phyloP scores from a whole-genome alignment of 148 eudicot genomes.

The Pharnaceum exiguum region DNA sequence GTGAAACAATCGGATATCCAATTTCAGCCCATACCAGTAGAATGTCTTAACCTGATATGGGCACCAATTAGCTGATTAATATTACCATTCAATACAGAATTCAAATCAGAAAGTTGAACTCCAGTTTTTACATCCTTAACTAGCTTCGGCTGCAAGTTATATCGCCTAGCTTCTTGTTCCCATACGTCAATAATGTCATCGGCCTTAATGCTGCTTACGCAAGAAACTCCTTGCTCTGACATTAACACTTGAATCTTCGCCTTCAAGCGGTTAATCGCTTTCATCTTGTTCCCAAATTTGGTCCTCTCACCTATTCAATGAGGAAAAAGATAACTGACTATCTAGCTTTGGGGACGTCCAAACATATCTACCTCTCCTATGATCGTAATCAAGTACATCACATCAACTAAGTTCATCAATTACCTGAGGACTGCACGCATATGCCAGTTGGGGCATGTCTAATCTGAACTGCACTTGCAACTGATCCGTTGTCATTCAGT shows the following conservation, averaged over 20 bases:
- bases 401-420: neutral
- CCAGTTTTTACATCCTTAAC: conserved; percentile 78
- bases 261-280: conserved; percentile 78
- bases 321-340: too few relatives aligned
- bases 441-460: conserved; percentile 80
- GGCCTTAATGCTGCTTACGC: conserved; percentile 29
- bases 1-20: neutral
- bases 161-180: conserved; percentile 52
- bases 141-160: conserved; percentile 57
- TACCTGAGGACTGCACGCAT: conserved; percentile 67
- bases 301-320: conserved; percentile 78
- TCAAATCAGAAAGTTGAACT: conserved; percentile 53
- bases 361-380: neutral
- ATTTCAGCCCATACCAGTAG: conserved; percentile 11
- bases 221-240: conserved; percentile 47
- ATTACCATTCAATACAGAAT: conserved; percentile 73
- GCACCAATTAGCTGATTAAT: conserved; percentile 62
- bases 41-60: conserved; percentile 49
- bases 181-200: conserved; percentile 31
- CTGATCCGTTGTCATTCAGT: conserved; percentile 21
- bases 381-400: too few relatives aligned
- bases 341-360: neutral
- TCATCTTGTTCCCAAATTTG: conserved; percentile 69
- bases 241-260: conserved; percentile 60
- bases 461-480: conserved; percentile 31